Conservation (phyloP, 106 monocot genomes). For the Dendrobium huoshanense region DNA sequence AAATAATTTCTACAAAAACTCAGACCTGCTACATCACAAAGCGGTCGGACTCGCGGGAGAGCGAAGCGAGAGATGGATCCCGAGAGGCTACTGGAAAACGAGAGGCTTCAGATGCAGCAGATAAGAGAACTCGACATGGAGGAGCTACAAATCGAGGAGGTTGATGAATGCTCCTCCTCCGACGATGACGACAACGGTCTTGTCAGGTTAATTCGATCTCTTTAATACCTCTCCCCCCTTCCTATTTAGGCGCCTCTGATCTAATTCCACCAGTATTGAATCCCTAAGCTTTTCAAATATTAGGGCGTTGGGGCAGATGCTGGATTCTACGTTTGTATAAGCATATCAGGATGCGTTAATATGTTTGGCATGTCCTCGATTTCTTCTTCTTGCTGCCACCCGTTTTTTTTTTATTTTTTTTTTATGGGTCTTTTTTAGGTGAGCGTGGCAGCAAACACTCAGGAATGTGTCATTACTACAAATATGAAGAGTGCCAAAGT, state of each 20-base stretch:
- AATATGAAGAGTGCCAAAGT: neutral
- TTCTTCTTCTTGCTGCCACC: neutral
- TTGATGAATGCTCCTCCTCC: conserved; percentile 12
- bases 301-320: neutral
- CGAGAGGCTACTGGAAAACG: conserved; percentile 19
- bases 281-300: neutral
- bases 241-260: neutral
- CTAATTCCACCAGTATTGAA: neutral
- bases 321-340: neutral
- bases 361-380: neutral
- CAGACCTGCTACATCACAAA: no score
- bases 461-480: neutral
- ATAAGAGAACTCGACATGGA: conserved; percentile 41
- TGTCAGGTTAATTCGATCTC: conserved; percentile 1
- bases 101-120: conserved; percentile 36
- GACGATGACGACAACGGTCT: conserved; percentile 16
- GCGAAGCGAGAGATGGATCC: conserved; percentile 6
- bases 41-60: no score
- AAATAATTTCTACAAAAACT: no score
- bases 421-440: neutral
- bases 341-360: neutral
- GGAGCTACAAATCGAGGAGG: conserved; percentile 44
- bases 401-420: neutral
- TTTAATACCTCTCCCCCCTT: neutral
- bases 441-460: neutral